Base-by-base conservation (phyloP, 2,329 filamentous ascomycete species). In the Colletotrichum lentis region DNA sequence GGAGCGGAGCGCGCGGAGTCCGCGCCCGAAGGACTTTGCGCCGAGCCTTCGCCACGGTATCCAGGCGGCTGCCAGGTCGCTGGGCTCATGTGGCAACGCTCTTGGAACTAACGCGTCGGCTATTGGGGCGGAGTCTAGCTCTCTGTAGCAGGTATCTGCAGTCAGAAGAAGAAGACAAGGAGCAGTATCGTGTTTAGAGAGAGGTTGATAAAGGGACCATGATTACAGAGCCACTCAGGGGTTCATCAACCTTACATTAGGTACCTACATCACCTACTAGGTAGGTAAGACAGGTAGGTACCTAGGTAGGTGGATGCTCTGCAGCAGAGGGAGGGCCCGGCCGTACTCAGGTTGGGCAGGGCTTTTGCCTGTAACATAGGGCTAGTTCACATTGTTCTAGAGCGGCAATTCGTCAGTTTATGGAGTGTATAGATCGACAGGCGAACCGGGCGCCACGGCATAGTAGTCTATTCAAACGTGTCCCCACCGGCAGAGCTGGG, bases 1-100 rank as follows among this genome's bases (percentile, higher is more conserved):
- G 55, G 12, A n/a, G 54, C 62, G 65, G 54, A 35, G 65, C 35
- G 62, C 65, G 54, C 65, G 65, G 65, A 22, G 18, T 39, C 65
- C 61, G 61, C 20, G 31, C n/a, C 14, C 47, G 49, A 47, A 54
- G 49, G 18, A 16, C 31, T 37, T 24, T 59, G 31, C 20, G 27
- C 62, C 16, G 58, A 24, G 50, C 35, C 43, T 20, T 50, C 24
- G 6, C 22, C 31, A 14, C 41, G 35, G 31, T 22, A 37, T 27
- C 27, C 27, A 27, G 27, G 27, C 27, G 27, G 27, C 27, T 31
- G 27, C 27, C 27, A 31, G 27, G 27, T 31, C 27, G 52, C 43
- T 43, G 61, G 46, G 27, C 49, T 20, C 46, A 39, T 60, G 50
- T 27, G 39, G 63, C 37, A 27, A 43, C 56, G 16, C 11, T 11